Conservation (phyloP, 2,329 filamentous ascomycete genomes). For the Aphanoascus verrucosus region DNA sequence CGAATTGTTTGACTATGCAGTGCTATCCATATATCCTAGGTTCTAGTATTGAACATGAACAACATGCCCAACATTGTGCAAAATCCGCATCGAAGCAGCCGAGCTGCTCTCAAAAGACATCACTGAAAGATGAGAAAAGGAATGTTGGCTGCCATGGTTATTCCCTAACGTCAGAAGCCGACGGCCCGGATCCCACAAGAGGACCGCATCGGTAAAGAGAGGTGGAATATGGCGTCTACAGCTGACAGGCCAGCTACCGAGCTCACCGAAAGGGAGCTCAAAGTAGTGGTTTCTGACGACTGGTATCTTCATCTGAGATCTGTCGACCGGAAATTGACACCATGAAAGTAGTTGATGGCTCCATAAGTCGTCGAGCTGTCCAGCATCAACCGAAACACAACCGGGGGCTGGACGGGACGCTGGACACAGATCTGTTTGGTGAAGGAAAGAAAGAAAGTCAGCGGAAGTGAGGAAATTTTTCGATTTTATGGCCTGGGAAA, state of each 20-base stretch:
- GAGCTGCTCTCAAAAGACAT: neutral
- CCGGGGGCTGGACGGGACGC: constrained; percentile 50
- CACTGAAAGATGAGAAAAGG: constrained; percentile 10
- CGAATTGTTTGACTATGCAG: no score
- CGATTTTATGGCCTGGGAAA: neutral
- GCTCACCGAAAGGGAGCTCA: constrained; percentile 62
- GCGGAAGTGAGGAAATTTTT: constrained; percentile 28
- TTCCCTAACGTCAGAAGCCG: constrained; percentile 79
- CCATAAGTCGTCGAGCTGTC: constrained; percentile 79
- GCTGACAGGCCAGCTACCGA: constrained; percentile 45
- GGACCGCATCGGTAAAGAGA: constrained; percentile 59
- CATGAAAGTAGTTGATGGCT: constrained; percentile 59
- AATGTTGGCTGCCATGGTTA: constrained; percentile 76
- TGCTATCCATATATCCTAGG: no score
- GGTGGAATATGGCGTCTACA: constrained; percentile 75
- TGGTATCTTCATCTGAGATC: constrained; percentile 66
- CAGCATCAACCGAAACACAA: constrained; percentile 58
- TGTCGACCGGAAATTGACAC: constrained; percentile 92
- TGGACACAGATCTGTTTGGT: constrained; percentile 67
- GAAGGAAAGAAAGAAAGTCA: constrained; percentile 28
- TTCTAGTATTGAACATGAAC: neutral
- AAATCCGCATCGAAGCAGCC: neutral
- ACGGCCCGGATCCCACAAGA: constrained; percentile 49
- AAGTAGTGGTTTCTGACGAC: constrained; percentile 45
- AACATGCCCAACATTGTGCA: neutral